Evolutionary conservation across 768 basidiomycete species (phyloP), one percentile per base, ranked within the genome.

Genomic region (Collybiopsis confluens): DNA sequence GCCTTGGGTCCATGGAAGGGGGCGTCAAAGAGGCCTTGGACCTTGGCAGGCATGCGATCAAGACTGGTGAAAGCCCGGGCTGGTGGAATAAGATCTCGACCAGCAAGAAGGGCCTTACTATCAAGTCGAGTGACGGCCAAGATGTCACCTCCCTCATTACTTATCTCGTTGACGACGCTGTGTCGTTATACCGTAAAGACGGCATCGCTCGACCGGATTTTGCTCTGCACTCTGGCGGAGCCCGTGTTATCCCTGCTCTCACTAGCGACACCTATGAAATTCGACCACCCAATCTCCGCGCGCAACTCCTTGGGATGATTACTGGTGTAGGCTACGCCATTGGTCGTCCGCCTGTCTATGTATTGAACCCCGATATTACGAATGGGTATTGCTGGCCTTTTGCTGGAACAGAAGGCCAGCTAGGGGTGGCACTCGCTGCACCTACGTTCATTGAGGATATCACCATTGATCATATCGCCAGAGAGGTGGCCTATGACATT

Each of bases 301-400:
- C 73, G 5, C 73, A 82, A 20, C 56, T 87, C 23, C 49, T 82
- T 23, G 73, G 83, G 16, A 70, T 81, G 56, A 58, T 90, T 61
- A 84, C 85, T 0, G 87, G 87, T 33, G 74, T 75, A 42, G 82
- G 80, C 18, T 76, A 77, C 59, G 74, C 82, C 40, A 68, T 83
- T 44, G 94, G 92, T 18, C 82, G 85, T 11, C 82, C 91, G 1
- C 94, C 96, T 1, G 82, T 92, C 47, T 88, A 82, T 0, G 92
- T 91, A 2, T 75, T 99, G 18, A 88, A 96, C 62, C 86, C 90
- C 56, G 92, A 97, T 57, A 73, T 76, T 24, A 80, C 87, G 53
- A 83, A 83, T 30, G 96, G 96, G 3, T 79, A 87, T 53, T 99
- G 96, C 69, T 99, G 95, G 95, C 91, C 96, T 1, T 92, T 98